phyloP scores from a whole-genome alignment of 352 stramenopile genomes.

The Phytophthora quininea region DNA sequence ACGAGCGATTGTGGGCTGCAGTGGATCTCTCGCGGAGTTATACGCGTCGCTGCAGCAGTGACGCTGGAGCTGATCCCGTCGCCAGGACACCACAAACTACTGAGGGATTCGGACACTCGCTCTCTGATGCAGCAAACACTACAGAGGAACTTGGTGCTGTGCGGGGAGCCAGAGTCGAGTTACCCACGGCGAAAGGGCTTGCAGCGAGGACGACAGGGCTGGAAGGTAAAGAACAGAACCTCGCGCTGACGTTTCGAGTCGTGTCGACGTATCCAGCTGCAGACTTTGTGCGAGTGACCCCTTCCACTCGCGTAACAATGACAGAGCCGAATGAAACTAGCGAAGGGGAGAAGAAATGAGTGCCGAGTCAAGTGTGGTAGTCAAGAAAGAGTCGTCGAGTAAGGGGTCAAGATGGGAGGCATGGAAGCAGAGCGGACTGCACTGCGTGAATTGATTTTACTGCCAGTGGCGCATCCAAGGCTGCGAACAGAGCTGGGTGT shows the following conservation, averaged over 20 bases:
- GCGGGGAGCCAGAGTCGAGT: conserved; percentile 40
- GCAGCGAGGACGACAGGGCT: conserved; percentile 22
- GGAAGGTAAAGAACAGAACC: conserved; percentile 1
- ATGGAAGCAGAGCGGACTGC: conserved; percentile 66
- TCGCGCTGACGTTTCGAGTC: conserved; percentile 44
- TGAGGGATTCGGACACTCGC: conserved; percentile 39
- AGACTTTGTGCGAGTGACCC: conserved; percentile 42
- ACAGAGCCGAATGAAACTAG: conserved; percentile 25
- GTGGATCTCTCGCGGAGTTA: conserved; percentile 54
- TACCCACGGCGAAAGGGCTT: conserved; percentile 42
- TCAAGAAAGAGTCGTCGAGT: neutral
- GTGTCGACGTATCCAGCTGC: conserved; percentile 52
- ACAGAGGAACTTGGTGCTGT: conserved; percentile 57
- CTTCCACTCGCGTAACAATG: conserved; percentile 63
- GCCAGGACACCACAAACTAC: conserved; percentile 15
- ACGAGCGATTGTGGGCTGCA: conserved; percentile 12
- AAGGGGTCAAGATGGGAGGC: conserved; percentile 55
- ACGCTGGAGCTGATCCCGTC: conserved; percentile 47
- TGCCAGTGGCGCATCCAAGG: conserved; percentile 47
- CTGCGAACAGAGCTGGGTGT: conserved; percentile 49
- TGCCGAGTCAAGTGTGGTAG: neutral
- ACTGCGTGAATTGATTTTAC: conserved; percentile 73
- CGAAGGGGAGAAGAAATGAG: neutral
- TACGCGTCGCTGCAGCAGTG: conserved; percentile 54
- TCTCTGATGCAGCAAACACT: conserved; percentile 64